Conservation (phyloP, 495 filamentous ascomycete genomes). For the Arthonia radiata region DNA sequence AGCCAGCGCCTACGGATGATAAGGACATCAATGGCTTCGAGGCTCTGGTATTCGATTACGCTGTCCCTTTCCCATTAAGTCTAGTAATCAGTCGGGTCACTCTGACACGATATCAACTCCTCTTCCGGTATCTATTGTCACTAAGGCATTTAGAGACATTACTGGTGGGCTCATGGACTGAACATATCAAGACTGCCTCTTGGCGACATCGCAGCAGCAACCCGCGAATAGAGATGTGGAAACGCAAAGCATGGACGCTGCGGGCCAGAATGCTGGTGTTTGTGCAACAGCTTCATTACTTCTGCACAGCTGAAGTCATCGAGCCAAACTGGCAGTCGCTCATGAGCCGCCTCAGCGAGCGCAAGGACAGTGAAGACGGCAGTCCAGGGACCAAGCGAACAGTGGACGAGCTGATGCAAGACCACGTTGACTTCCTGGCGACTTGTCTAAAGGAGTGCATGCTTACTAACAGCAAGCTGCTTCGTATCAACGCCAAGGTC, state of each 20-base stretch:
- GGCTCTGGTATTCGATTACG: slow-evolving; percentile 78
- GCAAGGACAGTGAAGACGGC: slow-evolving; percentile 22
- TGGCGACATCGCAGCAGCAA: slow-evolving; percentile 65
- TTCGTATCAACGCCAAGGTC: slow-evolving; percentile 90
- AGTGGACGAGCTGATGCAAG: slow-evolving; percentile 95
- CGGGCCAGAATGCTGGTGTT: slow-evolving; percentile 89
- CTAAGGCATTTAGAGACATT: slow-evolving; percentile 71
- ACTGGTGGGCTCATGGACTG: slow-evolving; percentile 65
- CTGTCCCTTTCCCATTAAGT: slow-evolving; percentile 86
- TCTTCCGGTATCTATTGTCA: slow-evolving; percentile 79
- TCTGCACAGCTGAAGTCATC: slow-evolving; percentile 88
- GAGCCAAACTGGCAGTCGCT: slow-evolving; percentile 90
- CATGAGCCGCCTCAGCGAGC: slow-evolving; percentile 57
- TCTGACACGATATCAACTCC: slow-evolving; percentile 77
- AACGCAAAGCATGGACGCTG: slow-evolving; percentile 74
- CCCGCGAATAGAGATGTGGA: slow-evolving; percentile 66
- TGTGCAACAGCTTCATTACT: slow-evolving; percentile 86
- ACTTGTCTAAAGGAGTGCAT: slow-evolving; percentile 97
- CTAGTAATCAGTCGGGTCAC: slow-evolving; percentile 93
- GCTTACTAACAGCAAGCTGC: slow-evolving; percentile 82
- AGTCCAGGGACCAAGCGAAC: slow-evolving; percentile 43
- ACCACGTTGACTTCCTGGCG: slow-evolving; percentile 94
- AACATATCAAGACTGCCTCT: slow-evolving; percentile 56
- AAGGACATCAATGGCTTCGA: slow-evolving; percentile 75
- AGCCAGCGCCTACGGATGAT: slow-evolving; percentile 35